Base-by-base conservation (phyloP, 805 yeast species). In the Candida montana region DNA sequence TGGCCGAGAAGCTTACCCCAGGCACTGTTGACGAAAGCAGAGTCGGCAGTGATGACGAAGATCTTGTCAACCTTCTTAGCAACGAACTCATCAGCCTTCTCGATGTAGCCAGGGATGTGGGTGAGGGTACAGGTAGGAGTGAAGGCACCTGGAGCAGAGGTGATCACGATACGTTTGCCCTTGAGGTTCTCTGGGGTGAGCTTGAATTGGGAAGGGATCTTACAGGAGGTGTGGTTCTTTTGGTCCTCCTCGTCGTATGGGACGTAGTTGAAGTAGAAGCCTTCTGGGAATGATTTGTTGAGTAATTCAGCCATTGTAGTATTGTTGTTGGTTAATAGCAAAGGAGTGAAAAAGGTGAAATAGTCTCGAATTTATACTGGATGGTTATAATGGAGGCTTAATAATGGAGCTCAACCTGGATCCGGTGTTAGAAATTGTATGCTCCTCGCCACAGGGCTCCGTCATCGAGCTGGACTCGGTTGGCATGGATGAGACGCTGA, bases 111-210 rank as follows among this genome's bases (percentile, higher is more conserved):
- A 42, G 91, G 91, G 46, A 83, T 72, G 63, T 83, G 93, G 53
- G 75, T 69, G 38, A 72, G 76, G 37, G 84, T 72, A 63, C 93
- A 84, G 7, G 91, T 78, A 42, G 91, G 95, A 21, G 95, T 84
- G 71, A 84, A 86, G 10, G 95, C 93, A 48, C 90, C 95, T 47
- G 95, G 93, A 27, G 85, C 89, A 45, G 83, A 72, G 26, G 87
- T 86, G 52, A 85, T 67, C 33, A 84, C 77, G 26, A 81, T 76
- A 41, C 53, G 54, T 42, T 57, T 55, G 15, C 57, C 58, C 30
- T 51, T 51, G 11, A 55, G 35, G 46, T 51, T 53, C 36, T 55
- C 61, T 28, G 44, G 52, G 13, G 56, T 42, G 10, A 56, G 36
- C 32, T 55, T 51, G 51, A 44, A 54, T 28, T 34, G 48, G 28